phyloP scores from a whole-genome alignment of 306 rosid species.

The Cyclanthera cordifolia region DNA sequence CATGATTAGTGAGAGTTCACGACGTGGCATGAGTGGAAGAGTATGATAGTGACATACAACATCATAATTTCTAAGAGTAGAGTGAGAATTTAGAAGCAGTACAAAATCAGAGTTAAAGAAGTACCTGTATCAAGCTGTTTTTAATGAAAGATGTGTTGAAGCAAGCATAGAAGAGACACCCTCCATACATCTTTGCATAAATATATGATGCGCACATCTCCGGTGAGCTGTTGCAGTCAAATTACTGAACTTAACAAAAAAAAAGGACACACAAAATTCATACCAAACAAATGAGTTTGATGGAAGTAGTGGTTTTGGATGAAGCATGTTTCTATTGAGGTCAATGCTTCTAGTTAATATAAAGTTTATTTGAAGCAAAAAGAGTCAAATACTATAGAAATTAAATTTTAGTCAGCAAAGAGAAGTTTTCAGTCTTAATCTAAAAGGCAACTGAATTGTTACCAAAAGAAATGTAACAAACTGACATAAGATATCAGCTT shows the following conservation, averaged over 20 bases:
- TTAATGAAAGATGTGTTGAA: conserved; percentile 78
- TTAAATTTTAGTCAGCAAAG: not conserved
- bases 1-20: too few species aligned
- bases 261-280: not conserved
- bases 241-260: not conserved
- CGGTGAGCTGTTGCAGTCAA: conserved; percentile 47
- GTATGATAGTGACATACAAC: too few species aligned
- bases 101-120: conserved; percentile 10
- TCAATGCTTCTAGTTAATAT: too few species aligned
- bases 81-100: too few species aligned
- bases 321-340: too few species aligned
- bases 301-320: too few species aligned
- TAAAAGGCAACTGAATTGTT: not conserved
- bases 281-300: too few species aligned
- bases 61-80: too few species aligned
- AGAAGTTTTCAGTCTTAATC: not conserved
- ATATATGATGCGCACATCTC: conserved; percentile 83
- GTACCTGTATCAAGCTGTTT: conserved; percentile 74
- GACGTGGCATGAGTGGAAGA: too few species aligned
- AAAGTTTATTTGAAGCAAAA: too few species aligned
- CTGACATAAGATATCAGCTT: not conserved
- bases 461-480: not conserved
- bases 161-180: conserved; percentile 88
- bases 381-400: not conserved
- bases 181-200: conserved; percentile 79